These are phyloP conservation scores for Aspergillus heteromorphus DNA, from an alignment of 495 filamentous ascomycete species.

Conservation along the genomic window DNA sequence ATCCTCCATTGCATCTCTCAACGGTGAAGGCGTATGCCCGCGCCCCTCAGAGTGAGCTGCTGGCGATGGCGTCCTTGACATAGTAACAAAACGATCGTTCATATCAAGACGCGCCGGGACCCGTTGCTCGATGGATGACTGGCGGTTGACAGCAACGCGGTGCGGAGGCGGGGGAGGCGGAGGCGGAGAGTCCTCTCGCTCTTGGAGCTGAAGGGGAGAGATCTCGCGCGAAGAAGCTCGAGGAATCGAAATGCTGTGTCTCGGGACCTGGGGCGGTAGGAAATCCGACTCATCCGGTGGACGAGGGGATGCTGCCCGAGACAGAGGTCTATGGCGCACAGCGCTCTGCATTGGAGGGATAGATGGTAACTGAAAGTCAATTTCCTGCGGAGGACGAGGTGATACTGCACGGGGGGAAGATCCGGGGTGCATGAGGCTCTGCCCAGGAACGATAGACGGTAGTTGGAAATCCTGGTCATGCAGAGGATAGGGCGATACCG, in stretches of 20 bases:
- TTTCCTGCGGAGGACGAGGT: not conserved
- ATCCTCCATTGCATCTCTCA: conserved; percentile 94
- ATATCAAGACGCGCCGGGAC: conserved; percentile 41
- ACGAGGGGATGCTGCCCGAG: conserved; percentile 21
- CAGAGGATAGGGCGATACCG: conserved; percentile 11
- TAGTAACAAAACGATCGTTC: conserved; percentile 44
- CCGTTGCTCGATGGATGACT: conserved; percentile 21
- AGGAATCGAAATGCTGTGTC: conserved; percentile 22
- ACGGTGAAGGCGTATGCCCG: conserved; percentile 81
- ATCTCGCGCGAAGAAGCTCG: conserved; percentile 31
- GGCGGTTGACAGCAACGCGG: conserved; percentile 28
- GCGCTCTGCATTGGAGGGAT: not conserved
- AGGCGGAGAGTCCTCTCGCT: conserved; percentile 41
- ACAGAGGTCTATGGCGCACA: conserved; percentile 1
- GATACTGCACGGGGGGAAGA: conserved; percentile 10
- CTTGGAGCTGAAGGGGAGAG: conserved; percentile 28
- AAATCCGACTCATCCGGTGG: conserved; percentile 22
- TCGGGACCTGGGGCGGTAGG: conserved; percentile 27
- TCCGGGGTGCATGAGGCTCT: not conserved
- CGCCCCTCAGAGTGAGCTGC: conserved; percentile 54
- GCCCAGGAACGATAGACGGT: not conserved
- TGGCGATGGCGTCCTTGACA: conserved; percentile 56
- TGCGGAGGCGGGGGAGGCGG: conserved; percentile 41
- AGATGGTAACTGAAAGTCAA: not conserved
- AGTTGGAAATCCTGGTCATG: not conserved